Evolutionary conservation across 345 rosid genomes (phyloP), one percentile per base, ranked within the genome.

Genomic region (Stellera chamaejasme): DNA sequence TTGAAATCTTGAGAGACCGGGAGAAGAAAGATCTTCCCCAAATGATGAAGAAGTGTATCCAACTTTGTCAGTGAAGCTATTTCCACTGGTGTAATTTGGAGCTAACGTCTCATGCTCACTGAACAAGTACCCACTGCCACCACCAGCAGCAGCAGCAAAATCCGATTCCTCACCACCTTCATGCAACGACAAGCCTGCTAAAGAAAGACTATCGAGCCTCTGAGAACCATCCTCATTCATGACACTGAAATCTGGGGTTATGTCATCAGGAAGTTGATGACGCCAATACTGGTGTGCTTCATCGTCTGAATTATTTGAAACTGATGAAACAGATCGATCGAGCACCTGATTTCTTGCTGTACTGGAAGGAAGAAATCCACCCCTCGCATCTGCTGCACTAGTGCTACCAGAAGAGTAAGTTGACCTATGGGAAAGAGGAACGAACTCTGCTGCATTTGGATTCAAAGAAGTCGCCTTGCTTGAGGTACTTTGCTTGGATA

Each of bases 401-500:
- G 82, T 49, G 62, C 74, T 79, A 69, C 79, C 81, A 65, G 80
- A 66, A 11, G 86, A 73, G 16, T 84, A 57, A 26, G 87, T 73
- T 48, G 90, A 73, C 11, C 88, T 75, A 53, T 83, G 85, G 19
- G 92, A 62, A 64, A 79, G 80, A 3, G 99, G 99, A 69, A 93
- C 72, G 10, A 93, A 93, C 80, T 89, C 99, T 9, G 95, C 96
- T 8, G 99, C 99, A 77, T 87, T 79, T 14, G 99, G 99, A 59
- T 94, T 94, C 75, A 90, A 79, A 56, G 85, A 42, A n/a, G 82
- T 87, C 66, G 76, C 76, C 69, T 87, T 89, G 73, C 57, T 78
- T 50, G 75, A 54, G 47, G 79, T 19, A 39, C 54, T 76, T 32
- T 80, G 69, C 79, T 84, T 84, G 71, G 84, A 79, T 64, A 87